Base-by-base conservation (phyloP, 257 asterid genomes). In the Rhazya stricta region DNA sequence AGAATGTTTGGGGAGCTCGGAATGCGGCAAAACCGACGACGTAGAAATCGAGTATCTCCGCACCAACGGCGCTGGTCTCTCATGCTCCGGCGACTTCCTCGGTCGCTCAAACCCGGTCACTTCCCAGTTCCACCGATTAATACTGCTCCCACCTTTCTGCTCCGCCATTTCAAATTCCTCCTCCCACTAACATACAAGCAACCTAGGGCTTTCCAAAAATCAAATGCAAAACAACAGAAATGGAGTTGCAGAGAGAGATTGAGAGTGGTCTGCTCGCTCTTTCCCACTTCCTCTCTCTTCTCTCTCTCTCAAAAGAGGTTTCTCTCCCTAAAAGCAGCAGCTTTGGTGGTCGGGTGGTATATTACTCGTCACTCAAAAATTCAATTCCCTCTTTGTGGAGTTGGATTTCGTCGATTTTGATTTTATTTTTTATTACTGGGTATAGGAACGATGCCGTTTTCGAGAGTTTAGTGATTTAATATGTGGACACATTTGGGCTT, bases 61-160 rank as follows among this genome's bases (percentile, higher is more conserved):
- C 27, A 78, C 81, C 77, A 83, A 21, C 23, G 80, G 61, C 27
- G 79, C 70, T 29, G 81, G 79, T 77, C 79, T 82, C 77, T 77
- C 83, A 84, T 78, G 54, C 79, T 81, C 89, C 78, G 81, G 75
- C 84, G 93, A 76, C 83, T 85, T 89, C 78, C 90, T 85, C 29
- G 98, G 92, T 27, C 91, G 96, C 83, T 92, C 94, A 83, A 95
- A 95, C 32, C 99, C 99, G 13, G 96, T 77, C 41, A 92, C 96
- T 74, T 95, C 99, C 99, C 99, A 95, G 88, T 85, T 95, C 99
- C 99, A 95, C 67, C 97, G 86, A 79, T 83, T 90, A 66, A 86
- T 83, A 78, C 79, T 86, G 80, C 89, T 85, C 79, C 84, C 88
- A 77, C 92, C 86, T 78, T 81, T 88, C 85, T 80, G 87, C 83